phyloP scores from a whole-genome alignment of 2,329 filamentous ascomycete genomes.

The Fusarium pseudograminearum region DNA sequence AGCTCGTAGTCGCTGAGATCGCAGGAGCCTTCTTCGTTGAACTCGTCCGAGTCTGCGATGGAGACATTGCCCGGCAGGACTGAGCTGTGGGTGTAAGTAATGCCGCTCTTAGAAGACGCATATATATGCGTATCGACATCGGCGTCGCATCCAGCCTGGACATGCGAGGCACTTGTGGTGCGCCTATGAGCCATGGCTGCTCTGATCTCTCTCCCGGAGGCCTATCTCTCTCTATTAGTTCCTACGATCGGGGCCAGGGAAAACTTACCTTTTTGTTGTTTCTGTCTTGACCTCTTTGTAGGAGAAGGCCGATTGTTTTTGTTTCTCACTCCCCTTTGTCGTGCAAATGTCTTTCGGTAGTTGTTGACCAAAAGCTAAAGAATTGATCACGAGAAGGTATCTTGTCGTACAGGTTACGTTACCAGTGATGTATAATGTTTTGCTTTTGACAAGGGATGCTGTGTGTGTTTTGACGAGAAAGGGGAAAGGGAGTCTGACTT shows the following conservation, averaged over 20 bases:
- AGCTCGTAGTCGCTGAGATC: not conserved
- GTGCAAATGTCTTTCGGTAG: slow-evolving; percentile 35
- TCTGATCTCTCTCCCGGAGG: not conserved
- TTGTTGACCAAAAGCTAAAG: slow-evolving; percentile 15
- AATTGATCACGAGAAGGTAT: slow-evolving; percentile 41
- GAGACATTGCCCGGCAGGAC: not conserved
- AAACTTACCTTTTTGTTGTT: slow-evolving; percentile 22
- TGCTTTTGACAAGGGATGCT: slow-evolving; percentile 18
- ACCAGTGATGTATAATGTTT: slow-evolving; percentile 6
- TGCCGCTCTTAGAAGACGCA: slow-evolving; percentile 5
- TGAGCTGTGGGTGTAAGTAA: slow-evolving; percentile 7
- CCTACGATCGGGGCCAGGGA: slow-evolving; percentile 18
- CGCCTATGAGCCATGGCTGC: slow-evolving; percentile 26
- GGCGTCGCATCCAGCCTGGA: slow-evolving; percentile 1
- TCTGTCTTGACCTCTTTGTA: not conserved
- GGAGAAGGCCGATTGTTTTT: slow-evolving; percentile 1
- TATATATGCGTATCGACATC: slow-evolving; percentile 1
- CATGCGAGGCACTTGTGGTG: slow-evolving; percentile 9
- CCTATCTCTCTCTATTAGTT: slow-evolving; percentile 28
- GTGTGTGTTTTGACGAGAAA: not conserved
- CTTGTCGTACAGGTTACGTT: slow-evolving; percentile 41
- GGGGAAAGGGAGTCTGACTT: slow-evolving; percentile 1
- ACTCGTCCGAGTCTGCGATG: not conserved
- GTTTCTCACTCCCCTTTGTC: slow-evolving; percentile 2
- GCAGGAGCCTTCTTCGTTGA: slow-evolving; percentile 16